Evolutionary conservation across 176 grass and related monocot genomes (phyloP).

Genomic region (Juncus effusus): DNA sequence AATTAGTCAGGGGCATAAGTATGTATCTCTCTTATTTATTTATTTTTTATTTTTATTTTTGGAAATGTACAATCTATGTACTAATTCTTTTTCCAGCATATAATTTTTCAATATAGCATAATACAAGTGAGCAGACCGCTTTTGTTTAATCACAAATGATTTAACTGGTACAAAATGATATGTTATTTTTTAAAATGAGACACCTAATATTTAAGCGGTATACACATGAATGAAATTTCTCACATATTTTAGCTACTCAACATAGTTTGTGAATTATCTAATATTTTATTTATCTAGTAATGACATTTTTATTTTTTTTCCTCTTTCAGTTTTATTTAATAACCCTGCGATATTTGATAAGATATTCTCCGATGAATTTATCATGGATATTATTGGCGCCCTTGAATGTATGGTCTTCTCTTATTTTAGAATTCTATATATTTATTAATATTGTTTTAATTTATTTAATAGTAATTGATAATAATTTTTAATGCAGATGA

Average conservation of each 20-base stretch:
- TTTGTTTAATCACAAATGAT: constrained; percentile 14
- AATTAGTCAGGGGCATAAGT: constrained; percentile 81
- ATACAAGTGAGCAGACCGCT: too few relatives aligned
- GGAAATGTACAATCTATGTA: not conserved
- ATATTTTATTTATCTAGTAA: constrained; percentile 5
- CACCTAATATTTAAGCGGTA: too few relatives aligned
- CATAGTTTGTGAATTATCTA: too few relatives aligned
- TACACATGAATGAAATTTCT: too few relatives aligned
- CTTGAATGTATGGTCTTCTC: constrained; percentile 74
- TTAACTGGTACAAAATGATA: not conserved
- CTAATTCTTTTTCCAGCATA: too few relatives aligned
- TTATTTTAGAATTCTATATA: constrained; percentile 26
- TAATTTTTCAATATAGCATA: too few relatives aligned
- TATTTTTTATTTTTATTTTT: constrained; percentile 18
- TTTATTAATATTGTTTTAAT: constrained; percentile 18
- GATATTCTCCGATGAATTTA: constrained; percentile 75
- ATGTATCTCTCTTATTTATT: constrained; percentile 40
- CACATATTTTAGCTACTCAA: too few relatives aligned
- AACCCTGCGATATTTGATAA: constrained; percentile 54
- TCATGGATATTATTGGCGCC: constrained; percentile 70
- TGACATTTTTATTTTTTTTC: constrained; percentile 36
- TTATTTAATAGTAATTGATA: constrained; percentile 13
- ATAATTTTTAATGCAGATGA: constrained; percentile 49
- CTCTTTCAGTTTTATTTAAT: constrained; percentile 74
- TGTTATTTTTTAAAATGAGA: too few relatives aligned